These are phyloP conservation scores for Collybia sordida DNA, from an alignment of 768 basidiomycete genomes.

Conservation along the genomic window DNA sequence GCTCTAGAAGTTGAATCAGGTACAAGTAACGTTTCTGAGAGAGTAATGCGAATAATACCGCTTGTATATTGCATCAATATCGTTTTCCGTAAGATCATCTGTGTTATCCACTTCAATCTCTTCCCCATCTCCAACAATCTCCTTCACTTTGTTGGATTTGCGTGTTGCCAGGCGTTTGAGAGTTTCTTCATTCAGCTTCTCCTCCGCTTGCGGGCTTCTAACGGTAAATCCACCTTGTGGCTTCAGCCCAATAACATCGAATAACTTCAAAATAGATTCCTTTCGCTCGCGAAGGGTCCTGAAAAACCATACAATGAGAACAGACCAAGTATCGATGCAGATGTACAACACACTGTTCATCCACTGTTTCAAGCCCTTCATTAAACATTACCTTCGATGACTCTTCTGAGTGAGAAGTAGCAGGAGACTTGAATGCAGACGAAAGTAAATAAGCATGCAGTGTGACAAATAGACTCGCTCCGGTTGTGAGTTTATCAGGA, in stretches of 20 bases:
- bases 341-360: slow-evolving; percentile 52
- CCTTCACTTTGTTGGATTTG: slow-evolving; percentile 47
- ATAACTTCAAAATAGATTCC: slow-evolving; percentile 66
- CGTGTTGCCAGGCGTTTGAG: slow-evolving; percentile 39
- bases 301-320: not conserved
- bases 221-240: slow-evolving; percentile 52
- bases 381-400: slow-evolving; percentile 48
- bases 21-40: not conserved
- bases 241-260: slow-evolving; percentile 69
- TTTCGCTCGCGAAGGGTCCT: slow-evolving; percentile 78
- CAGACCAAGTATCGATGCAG: not conserved
- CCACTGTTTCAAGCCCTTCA: slow-evolving; percentile 77
- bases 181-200: slow-evolving; percentile 36
- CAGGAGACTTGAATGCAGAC: slow-evolving; percentile 61
- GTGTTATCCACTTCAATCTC: slow-evolving; percentile 83
- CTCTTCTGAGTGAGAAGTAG: slow-evolving; percentile 31
- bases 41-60: slow-evolving; percentile 46
- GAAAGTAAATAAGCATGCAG: slow-evolving; percentile 69
- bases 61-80: slow-evolving; percentile 81
- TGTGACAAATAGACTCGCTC: slow-evolving; percentile 75
- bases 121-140: slow-evolving; percentile 79
- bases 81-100: slow-evolving; percentile 79
- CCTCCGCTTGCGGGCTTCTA: slow-evolving; percentile 28
- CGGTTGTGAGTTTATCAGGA: slow-evolving; percentile 67
- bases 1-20: slow-evolving; percentile 50